Conservation (phyloP, 139 green algal genomes). For the Coccomyxa sp. region DNA sequence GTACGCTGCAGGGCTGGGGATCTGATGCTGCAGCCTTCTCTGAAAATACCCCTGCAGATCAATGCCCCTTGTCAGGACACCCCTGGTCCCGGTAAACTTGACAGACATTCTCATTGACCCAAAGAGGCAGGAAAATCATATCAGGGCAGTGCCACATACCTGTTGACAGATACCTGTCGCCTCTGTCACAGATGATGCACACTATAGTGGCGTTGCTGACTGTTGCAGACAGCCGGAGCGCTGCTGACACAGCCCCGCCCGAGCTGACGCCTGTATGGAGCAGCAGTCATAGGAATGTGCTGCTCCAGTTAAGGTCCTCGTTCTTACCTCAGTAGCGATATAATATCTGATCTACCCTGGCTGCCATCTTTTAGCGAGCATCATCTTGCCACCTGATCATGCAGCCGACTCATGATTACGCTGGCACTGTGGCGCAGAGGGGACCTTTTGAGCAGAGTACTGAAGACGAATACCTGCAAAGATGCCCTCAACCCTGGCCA, state of each 20-base stretch:
- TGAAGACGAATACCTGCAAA: conserved; percentile 14
- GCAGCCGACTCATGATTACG: no score
- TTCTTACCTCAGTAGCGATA: no score
- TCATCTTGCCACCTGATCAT: no score
- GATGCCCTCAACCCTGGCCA: conserved; percentile 31
- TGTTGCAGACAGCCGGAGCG: conserved; percentile 26
- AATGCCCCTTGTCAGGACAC: not conserved
- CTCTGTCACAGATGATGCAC: conserved; percentile 39
- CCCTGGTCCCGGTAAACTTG: not conserved
- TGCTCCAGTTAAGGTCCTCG: not conserved
- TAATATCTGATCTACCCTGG: no score
- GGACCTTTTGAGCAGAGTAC: not conserved
- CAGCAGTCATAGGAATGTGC: not conserved
- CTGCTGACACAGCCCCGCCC: conserved; percentile 35
- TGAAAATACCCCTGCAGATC: conserved; percentile 21
- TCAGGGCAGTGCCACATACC: not conserved
- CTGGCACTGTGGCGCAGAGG: no score
- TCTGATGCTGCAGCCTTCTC: conserved; percentile 16
- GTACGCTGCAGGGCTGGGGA: conserved; percentile 22
- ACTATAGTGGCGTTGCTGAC: conserved; percentile 35
- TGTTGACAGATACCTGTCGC: conserved; percentile 44
- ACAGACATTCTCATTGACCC: not conserved
- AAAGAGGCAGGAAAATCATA: not conserved
- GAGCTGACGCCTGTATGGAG: conserved; percentile 19
- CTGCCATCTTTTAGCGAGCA: no score